A percentile compares a stretch with the other conserved stretches of the same genome.
phyloP scores from a whole-genome alignment of 345 rosid genomes.

The Eucalyptus curtisii region DNA sequence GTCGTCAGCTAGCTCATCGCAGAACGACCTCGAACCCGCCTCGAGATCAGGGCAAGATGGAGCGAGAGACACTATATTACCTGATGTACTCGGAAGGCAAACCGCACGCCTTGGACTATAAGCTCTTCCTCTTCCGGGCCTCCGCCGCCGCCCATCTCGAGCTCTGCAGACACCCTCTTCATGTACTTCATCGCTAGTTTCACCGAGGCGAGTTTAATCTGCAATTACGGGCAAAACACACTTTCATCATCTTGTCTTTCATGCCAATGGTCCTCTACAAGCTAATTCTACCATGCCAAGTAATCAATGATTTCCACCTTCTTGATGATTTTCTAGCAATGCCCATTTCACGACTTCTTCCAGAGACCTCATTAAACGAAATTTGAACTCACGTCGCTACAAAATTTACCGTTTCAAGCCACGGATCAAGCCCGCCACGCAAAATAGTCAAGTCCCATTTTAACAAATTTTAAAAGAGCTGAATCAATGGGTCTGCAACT shows the following conservation, averaged over 20 bases:
- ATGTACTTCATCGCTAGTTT: slow-evolving; percentile 92
- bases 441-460: not conserved
- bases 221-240: not conserved
- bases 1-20: not conserved
- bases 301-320: not conserved
- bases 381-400: not conserved
- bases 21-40: not conserved
- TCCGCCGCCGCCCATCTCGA: slow-evolving; percentile 42
- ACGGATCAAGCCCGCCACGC: not conserved
- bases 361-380: not conserved
- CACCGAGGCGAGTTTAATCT: slow-evolving; percentile 90
- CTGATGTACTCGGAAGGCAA: slow-evolving; percentile 99
- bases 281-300: not conserved
- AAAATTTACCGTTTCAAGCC: not conserved
- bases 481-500: not conserved
- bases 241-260: not conserved
- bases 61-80: slow-evolving; percentile 7
- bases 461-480: not conserved
- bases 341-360: not conserved
- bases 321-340: not conserved
- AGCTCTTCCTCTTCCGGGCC: slow-evolving; percentile 93
- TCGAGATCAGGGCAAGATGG: not conserved
- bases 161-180: slow-evolving; percentile 93
- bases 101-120: slow-evolving; percentile 84
- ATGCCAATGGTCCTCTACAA: not conserved